A percentile compares a stretch with the other conserved stretches of the same genome.
Evolutionary conservation across 345 rosid species (phyloP).

Genomic region (Dovyalis caffra): DNA sequence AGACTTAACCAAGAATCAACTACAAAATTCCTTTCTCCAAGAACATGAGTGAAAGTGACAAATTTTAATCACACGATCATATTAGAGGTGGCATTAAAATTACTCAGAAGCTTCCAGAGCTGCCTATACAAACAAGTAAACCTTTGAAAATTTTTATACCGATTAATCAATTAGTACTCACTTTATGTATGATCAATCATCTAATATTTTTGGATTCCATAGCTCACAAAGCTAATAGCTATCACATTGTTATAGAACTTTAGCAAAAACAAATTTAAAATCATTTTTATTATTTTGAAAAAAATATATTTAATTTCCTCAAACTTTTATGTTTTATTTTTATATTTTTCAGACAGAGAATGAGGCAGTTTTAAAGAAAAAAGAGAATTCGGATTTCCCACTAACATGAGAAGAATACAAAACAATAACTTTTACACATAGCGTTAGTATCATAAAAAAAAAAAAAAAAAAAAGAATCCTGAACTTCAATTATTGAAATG

Average conservation of each 20-base stretch:
- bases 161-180: neutral
- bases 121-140: neutral
- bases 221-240: neutral
- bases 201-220: neutral
- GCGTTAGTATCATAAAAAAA: neutral
- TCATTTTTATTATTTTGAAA: neutral
- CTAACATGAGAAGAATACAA: conserved; percentile 3
- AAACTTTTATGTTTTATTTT: neutral
- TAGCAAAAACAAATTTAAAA: neutral
- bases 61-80: too few relatives aligned
- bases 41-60: too few relatives aligned
- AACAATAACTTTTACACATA: neutral
- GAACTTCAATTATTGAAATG: neutral
- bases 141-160: neutral
- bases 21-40: too few relatives aligned
- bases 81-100: too few relatives aligned
- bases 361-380: neutral
- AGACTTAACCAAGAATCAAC: too few relatives aligned
- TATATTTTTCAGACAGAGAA: neutral
- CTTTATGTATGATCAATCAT: neutral
- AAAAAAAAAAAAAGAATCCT: too few relatives aligned
- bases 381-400: neutral
- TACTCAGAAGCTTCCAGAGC: too few relatives aligned
- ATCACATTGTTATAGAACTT: neutral
- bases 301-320: neutral